Evolutionary conservation across 306 rosid genomes (phyloP).

Genomic region (Erythrophleum fordii): DNA sequence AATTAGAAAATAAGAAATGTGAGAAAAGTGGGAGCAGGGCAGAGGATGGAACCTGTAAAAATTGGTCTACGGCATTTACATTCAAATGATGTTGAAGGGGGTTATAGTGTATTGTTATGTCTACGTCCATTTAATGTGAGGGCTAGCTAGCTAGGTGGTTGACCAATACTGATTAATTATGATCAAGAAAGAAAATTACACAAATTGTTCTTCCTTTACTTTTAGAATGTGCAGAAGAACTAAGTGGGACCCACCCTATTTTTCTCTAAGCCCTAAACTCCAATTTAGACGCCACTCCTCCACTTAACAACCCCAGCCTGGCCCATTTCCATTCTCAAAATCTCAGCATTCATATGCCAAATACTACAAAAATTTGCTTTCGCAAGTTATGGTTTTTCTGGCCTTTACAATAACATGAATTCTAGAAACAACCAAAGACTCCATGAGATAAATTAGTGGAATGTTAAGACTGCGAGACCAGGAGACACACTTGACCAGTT

Average conservation of each 20-base stretch:
- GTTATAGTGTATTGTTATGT: background rate
- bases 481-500: slow-evolving; percentile 1
- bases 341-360: background rate
- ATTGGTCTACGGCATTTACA: slow-evolving; percentile 27
- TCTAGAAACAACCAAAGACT: background rate
- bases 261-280: too few species aligned
- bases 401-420: background rate
- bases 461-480: background rate
- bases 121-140: background rate
- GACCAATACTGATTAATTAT: background rate
- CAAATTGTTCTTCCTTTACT: too few species aligned
- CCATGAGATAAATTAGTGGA: slow-evolving; percentile 24
- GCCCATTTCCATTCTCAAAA: background rate
- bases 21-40: background rate
- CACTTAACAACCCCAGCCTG: background rate
- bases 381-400: slow-evolving; percentile 5
- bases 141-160: background rate
- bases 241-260: too few species aligned
- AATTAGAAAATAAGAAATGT: background rate
- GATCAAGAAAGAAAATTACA: background rate
- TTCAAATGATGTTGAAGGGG: background rate
- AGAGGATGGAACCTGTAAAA: background rate
- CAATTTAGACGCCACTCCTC: too few species aligned
- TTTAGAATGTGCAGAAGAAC: too few species aligned
- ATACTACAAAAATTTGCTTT: background rate